phyloP scores from a whole-genome alignment of 73 alveolate species.

The Halteria grandinella region DNA sequence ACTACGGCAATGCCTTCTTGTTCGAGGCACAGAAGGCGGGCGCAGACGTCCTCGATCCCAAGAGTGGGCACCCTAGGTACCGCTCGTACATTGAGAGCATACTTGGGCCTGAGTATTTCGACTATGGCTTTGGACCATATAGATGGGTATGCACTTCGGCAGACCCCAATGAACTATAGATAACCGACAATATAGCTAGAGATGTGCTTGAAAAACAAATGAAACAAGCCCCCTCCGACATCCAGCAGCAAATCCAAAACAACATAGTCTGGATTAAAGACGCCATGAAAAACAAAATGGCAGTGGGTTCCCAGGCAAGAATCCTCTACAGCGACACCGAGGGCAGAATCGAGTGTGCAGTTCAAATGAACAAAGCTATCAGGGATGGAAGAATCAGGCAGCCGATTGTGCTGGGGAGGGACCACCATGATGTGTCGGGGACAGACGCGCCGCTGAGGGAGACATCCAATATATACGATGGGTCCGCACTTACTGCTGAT shows the following conservation, averaged over 20 bases:
- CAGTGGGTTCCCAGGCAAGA: slow-evolving; percentile 75
- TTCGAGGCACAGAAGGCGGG: slow-evolving; percentile 71
- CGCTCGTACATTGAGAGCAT: slow-evolving; percentile 68
- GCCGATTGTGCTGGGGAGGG: slow-evolving; percentile 72
- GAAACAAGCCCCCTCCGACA: slow-evolving; percentile 29
- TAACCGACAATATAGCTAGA: slow-evolving; percentile 67
- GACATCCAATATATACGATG: slow-evolving; percentile 74
- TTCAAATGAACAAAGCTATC: slow-evolving; percentile 65
- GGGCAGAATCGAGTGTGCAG: slow-evolving; percentile 72
- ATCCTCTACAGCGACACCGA: slow-evolving; percentile 67
- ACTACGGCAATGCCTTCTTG: slow-evolving; percentile 72
- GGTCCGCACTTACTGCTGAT: slow-evolving; percentile 76
- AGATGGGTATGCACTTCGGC: slow-evolving; percentile 75
- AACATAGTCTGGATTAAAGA: slow-evolving; percentile 66
- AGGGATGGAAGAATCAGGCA: slow-evolving; percentile 57
- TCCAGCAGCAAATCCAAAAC: slow-evolving; percentile 47
- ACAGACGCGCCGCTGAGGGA: slow-evolving; percentile 76
- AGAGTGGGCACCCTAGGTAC: slow-evolving; percentile 48
- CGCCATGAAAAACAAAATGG: slow-evolving; percentile 68
- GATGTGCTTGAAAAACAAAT: slow-evolving; percentile 46
- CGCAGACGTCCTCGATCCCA: slow-evolving; percentile 50
- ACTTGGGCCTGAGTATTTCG: slow-evolving; percentile 65
- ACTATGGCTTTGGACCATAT: slow-evolving; percentile 76
- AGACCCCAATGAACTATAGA: slow-evolving; percentile 37
- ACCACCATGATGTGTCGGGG: slow-evolving; percentile 80